Evolutionary conservation across 1,284 basidiomycete species (phyloP).

Genomic region (Apiotrichum brassicae): DNA sequence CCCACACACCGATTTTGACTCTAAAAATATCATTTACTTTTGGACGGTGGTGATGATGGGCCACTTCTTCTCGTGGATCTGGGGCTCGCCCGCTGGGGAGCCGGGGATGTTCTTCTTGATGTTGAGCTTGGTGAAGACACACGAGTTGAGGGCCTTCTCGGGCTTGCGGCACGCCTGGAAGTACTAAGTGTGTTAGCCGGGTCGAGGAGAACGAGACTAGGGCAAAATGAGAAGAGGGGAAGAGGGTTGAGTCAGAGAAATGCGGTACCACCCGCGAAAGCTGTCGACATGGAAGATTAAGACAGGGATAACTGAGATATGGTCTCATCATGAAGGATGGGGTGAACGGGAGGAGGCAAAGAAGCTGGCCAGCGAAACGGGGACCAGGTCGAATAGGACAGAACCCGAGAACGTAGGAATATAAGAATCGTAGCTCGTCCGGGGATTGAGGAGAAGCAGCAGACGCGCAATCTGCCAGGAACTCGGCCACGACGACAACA

Average conservation of each 20-base stretch:
- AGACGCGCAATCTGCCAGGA: no score
- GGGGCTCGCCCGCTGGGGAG: conserved; percentile 72
- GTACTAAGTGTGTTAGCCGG: conserved; percentile 55
- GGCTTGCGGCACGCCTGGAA: conserved; percentile 85
- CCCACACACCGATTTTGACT: background rate
- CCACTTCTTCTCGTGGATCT: conserved; percentile 82
- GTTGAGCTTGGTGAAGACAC: conserved; percentile 94
- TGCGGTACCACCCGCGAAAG: conserved; percentile 50
- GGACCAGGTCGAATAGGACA: no score
- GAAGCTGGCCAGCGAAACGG: no score
- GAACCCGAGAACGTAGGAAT: no score
- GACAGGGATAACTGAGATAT: conserved; percentile 59
- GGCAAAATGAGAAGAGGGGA: background rate
- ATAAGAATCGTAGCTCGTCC: no score
- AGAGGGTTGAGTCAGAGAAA: conserved; percentile 39
- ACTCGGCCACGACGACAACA: no score
- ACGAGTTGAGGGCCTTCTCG: conserved; percentile 84
- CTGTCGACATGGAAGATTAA: conserved; percentile 58
- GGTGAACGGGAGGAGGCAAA: no score
- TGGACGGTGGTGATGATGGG: conserved; percentile 74
- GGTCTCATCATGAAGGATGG: conserved; percentile 48
- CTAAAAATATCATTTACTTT: conserved; percentile 50
- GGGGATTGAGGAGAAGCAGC: no score
- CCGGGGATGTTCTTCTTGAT: conserved; percentile 90
- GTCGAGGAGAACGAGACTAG: background rate